phyloP scores from a whole-genome alignment of 225 moss, liverwort and hornwort genomes.

The Thuidium tamariscinum region DNA sequence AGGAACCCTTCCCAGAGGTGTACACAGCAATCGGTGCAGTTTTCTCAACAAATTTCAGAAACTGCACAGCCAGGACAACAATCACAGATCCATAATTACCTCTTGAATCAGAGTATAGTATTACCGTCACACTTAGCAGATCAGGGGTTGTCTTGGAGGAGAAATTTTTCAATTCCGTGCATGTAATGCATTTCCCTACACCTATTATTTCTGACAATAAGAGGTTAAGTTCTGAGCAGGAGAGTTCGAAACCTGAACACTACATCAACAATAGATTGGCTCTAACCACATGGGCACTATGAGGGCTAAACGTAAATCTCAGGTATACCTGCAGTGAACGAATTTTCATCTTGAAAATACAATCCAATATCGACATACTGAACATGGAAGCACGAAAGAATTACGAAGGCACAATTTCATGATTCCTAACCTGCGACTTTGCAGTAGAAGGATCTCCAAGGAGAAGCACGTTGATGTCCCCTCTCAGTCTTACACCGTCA shows the following conservation, averaged over 20 bases:
- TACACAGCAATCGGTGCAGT: conserved; percentile 96
- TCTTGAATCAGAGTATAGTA: neutral
- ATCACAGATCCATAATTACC: neutral
- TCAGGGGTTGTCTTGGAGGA: neutral
- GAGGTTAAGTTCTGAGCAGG: neutral
- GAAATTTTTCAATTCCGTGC: neutral
- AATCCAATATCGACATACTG: neutral
- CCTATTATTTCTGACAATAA: neutral
- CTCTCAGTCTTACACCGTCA: conserved; percentile 72
- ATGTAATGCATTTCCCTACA: neutral
- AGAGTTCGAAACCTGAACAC: neutral
- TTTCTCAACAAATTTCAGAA: conserved; percentile 96
- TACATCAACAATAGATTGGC: neutral
- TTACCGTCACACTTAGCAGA: neutral
- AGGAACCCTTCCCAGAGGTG: conserved; percentile 96
- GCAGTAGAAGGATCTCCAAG: conserved; percentile 96
- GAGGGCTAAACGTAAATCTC: neutral
- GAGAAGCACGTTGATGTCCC: conserved; percentile 94
- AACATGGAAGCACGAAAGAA: neutral
- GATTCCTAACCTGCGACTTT: conserved; percentile 64
- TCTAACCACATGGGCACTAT: neutral
- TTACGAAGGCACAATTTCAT: neutral
- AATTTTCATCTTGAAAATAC: neutral
- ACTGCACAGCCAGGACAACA: conserved; percentile 32
- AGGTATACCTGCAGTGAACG: neutral